Conservation (phyloP, 208 protist genomes). For the Leishmania amazonensis region DNA sequence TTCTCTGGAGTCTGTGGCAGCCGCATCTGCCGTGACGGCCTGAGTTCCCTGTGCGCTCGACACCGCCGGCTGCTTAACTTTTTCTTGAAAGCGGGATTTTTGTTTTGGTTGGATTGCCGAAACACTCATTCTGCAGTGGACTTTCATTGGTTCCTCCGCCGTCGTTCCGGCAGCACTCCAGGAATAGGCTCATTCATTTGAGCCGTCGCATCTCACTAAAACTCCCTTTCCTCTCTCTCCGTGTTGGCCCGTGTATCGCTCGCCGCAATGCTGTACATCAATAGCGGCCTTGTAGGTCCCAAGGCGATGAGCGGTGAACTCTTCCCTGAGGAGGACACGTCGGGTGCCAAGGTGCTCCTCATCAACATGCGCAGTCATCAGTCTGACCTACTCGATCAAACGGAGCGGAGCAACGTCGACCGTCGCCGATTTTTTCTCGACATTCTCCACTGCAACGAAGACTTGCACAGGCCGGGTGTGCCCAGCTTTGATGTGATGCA, state of each 20-base stretch:
- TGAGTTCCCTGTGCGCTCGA: background rate
- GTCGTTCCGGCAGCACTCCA: background rate
- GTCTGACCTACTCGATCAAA: conserved; percentile 39
- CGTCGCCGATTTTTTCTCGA: conserved; percentile 49
- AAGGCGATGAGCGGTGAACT: conserved; percentile 20
- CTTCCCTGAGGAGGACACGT: conserved; percentile 27
- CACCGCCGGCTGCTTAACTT: background rate
- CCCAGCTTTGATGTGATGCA: conserved; percentile 60
- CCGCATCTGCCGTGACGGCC: background rate
- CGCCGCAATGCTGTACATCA: conserved; percentile 28
- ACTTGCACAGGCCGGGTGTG: conserved; percentile 63
- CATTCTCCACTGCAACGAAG: conserved; percentile 54
- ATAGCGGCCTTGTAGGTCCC: background rate
- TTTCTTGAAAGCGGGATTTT: background rate
- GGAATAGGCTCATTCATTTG: background rate
- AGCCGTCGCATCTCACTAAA: background rate
- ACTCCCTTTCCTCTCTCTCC: background rate
- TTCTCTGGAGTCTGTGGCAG: background rate
- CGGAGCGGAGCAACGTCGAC: conserved; percentile 2
- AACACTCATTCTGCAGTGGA: background rate
- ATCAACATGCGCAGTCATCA: conserved; percentile 70
- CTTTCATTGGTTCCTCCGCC: background rate
- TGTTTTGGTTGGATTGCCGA: background rate
- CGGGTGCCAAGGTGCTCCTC: conserved; percentile 48
- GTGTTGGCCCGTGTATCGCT: background rate